phyloP scores from a whole-genome alignment of 345 rosid genomes.

The Ailanthus altissimus region DNA sequence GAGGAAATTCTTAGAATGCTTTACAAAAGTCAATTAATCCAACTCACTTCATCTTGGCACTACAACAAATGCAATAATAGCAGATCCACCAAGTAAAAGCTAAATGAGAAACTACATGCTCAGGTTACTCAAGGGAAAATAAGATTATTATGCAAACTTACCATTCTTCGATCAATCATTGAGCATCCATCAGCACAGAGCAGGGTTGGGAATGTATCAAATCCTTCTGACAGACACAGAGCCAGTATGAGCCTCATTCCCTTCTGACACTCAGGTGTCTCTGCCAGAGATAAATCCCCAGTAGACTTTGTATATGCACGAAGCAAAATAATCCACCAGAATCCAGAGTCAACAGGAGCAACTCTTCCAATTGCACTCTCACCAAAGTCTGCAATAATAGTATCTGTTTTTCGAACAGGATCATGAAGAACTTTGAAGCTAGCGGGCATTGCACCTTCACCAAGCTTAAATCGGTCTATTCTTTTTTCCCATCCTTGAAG shows the following conservation, averaged over 20 bases:
- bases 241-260: constrained; percentile 71
- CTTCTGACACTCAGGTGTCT: constrained; percentile 69
- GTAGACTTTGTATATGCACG: constrained; percentile 85
- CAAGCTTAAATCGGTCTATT: constrained; percentile 73
- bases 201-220: constrained; percentile 76
- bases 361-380: constrained; percentile 83
- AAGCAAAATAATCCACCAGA: constrained; percentile 86
- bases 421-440: constrained; percentile 84
- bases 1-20: neutral
- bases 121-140: neutral
- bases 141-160: constrained; percentile 27
- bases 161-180: constrained; percentile 88
- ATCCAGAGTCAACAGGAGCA: constrained; percentile 84
- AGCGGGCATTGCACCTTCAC: constrained; percentile 84
- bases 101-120: neutral
- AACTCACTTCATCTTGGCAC: neutral
- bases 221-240: constrained; percentile 72
- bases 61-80: neutral
- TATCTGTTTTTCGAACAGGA: constrained; percentile 58
- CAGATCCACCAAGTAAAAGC: neutral
- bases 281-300: constrained; percentile 59
- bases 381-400: constrained; percentile 69
- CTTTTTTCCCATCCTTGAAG: constrained; percentile 83
- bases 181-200: constrained; percentile 81
- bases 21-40: neutral